A percentile compares a stretch with the other conserved stretches of the same genome.
Evolutionary conservation across 352 stramenopile genomes (phyloP).

Genomic region (Thalassiosira mediterranea): DNA sequence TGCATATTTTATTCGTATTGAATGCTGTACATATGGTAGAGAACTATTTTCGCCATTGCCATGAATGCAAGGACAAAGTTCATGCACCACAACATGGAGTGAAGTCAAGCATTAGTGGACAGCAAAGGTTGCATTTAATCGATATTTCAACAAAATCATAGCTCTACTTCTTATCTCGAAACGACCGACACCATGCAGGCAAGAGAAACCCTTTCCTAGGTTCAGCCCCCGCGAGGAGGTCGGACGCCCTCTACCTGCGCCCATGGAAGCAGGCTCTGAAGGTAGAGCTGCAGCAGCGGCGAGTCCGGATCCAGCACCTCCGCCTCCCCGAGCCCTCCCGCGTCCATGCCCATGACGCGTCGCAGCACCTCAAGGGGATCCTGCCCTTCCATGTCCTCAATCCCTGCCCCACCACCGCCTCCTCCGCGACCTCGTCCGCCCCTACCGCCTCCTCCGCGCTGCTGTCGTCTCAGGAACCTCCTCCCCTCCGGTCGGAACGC

Average conservation of each 20-base stretch:
- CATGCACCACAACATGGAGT: no score
- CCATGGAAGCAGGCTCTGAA: slow-evolving; percentile 74
- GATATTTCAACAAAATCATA: no score
- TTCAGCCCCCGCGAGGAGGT: slow-evolving; percentile 33
- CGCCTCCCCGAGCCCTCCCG: slow-evolving; percentile 1
- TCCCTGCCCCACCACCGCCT: neutral
- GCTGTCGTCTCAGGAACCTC: no score
- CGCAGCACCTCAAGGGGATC: slow-evolving; percentile 23
- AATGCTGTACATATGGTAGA: no score
- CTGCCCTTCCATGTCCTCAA: slow-evolving; percentile 13
- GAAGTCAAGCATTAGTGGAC: no score
- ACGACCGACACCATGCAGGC: no score
- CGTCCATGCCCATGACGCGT: slow-evolving; percentile 17
- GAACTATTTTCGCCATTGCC: no score
- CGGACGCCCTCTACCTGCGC: slow-evolving; percentile 73
- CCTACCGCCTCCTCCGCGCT: neutral
- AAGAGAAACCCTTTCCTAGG: neutral
- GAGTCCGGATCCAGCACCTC: slow-evolving; percentile 58
- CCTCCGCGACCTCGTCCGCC: neutral
- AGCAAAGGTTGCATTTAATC: no score
- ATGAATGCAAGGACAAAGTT: no score
- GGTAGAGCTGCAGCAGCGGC: slow-evolving; percentile 78
- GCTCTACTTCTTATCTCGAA: no score
- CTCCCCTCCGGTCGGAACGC: slow-evolving; percentile 54
- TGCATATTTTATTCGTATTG: no score